Base-by-base conservation (phyloP, 805 yeast species). In the Pichia cephalocereana region DNA sequence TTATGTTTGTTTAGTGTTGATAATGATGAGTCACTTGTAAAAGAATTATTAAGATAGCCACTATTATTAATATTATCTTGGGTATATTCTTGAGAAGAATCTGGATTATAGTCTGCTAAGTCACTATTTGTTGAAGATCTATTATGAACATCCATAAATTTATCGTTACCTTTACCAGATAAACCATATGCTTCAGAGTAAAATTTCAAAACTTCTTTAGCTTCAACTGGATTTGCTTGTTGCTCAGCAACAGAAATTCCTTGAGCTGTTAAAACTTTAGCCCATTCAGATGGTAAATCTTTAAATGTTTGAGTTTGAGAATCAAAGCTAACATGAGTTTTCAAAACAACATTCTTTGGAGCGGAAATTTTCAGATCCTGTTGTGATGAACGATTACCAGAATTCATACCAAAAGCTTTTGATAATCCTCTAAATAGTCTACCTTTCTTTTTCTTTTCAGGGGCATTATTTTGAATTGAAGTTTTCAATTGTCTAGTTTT, bases 201-300 rank as follows among this genome's bases (percentile, higher is more conserved):
- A 51, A 63, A 64, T 28, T 56, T 54, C 48, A 64, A 52, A 28
- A 62, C 66, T 40, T 60, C 64, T 37, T 60, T 57, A 28, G 93
- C 96, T 1, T 96, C 96, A 64, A 87, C 90, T 2, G 97, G 96
- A 65, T 93, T 87, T 52, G 83, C 86, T 61, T 83, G 82, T 67
- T 88, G 96, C 59, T 93, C 99, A 53, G 79, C 84, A 53, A 77
- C 80, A 7, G 96, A 80, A 50, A 93, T 89, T 46, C 96, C 96
- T 58, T 89, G 84, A 2, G 93, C 86, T 12, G 83, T 75, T 46
- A 93, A 72, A 36, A 90, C 71, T 52, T 79, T 76, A 53, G 88
- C 88, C 99, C 99, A 93, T 59, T 88, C 95, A 30, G 79, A 82
- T 0, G 99, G 99, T 40, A 93, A 70, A 3, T 97, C 98, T 0